Evolutionary conservation across 805 yeast species (phyloP).

Genomic region (Candida railenensis): DNA sequence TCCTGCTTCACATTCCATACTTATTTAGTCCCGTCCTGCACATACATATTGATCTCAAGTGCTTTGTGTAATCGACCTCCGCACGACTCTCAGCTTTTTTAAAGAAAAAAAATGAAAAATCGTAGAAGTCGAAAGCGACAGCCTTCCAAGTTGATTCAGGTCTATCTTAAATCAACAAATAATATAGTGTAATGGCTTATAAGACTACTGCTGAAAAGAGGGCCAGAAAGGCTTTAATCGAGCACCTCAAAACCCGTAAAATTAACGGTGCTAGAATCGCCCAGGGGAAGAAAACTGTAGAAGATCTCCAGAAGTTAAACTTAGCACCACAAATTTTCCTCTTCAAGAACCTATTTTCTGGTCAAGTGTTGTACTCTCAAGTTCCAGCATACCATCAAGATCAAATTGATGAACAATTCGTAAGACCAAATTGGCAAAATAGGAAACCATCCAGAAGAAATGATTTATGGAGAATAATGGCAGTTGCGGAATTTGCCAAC

Average conservation of each 20-base stretch:
- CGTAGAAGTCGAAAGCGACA: no score
- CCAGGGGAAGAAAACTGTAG: constrained; percentile 32
- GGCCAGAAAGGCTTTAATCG: constrained; percentile 46
- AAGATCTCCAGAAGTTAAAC: constrained; percentile 43
- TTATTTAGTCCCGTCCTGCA: no score
- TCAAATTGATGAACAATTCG: constrained; percentile 70
- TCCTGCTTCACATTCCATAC: no score
- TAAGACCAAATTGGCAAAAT: constrained; percentile 88
- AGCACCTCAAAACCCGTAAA: constrained; percentile 43
- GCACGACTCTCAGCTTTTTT: no score
- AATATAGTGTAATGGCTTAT: constrained; percentile 1
- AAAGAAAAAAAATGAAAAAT: background rate
- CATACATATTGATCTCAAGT: no score
- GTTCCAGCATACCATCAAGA: constrained; percentile 61
- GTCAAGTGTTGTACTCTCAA: constrained; percentile 88
- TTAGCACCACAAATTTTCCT: constrained; percentile 82
- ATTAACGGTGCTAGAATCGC: constrained; percentile 44
- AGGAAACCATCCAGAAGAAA: constrained; percentile 74
- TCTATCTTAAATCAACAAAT: background rate
- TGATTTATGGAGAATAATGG: constrained; percentile 90
- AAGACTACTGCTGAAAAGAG: constrained; percentile 35
- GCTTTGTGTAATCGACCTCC: no score
- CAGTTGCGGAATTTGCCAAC: constrained; percentile 66
- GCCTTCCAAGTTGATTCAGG: no score
- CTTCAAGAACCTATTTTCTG: constrained; percentile 82